Evolutionary conservation across 139 green algal genomes (phyloP), one percentile per base, ranked within the genome.

Genomic region (Picochlorum costavermella): DNA sequence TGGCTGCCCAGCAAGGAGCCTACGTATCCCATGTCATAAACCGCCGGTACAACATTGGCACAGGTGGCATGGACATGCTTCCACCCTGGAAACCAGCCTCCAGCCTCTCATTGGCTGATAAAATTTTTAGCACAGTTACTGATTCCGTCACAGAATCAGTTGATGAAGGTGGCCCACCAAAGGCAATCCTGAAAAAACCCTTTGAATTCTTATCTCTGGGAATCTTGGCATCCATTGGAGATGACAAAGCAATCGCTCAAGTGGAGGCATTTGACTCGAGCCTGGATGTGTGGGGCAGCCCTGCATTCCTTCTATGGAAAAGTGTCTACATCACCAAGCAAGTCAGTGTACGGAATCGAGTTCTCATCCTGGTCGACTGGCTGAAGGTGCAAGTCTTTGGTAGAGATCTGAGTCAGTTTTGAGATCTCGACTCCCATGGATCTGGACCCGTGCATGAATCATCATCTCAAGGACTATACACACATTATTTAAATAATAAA

Each of bases 1-100:
- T 92, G 33, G 90, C 90, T 6, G 90, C 96, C 74, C 91, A 96
- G 78, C 89, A 96, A 73, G 90, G 90, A 37, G 75, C 76, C 53
- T 96, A 92, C 75, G 64, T 96, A 29, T 88, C 91, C 1, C 26
- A 48, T 64, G 63, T 83, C 49, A 61, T 85, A 65, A 86, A 85
- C 57, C 48, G 69, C 5, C 63, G 72, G 33, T 83, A 71, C 49
- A 56, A n/a, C 14, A 31, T 79, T 10, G 77, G 77, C 11, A 17
- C 43, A 11, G 78, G 78, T 1, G 17, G 65, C 12, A 75, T 96
- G 3, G 96, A 96, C 57, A 43, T 16, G 25, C 23, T 63, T 3
- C 72, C 76, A 20, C 69, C 64, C 14, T 31, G 14, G 23, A 70
- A 70, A 46, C 49, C 25, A 20, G 64, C 26, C 14, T 12, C 23